Evolutionary conservation across 495 filamentous ascomycete species (phyloP).

Genomic region (Astrothelium subdiscretum): DNA sequence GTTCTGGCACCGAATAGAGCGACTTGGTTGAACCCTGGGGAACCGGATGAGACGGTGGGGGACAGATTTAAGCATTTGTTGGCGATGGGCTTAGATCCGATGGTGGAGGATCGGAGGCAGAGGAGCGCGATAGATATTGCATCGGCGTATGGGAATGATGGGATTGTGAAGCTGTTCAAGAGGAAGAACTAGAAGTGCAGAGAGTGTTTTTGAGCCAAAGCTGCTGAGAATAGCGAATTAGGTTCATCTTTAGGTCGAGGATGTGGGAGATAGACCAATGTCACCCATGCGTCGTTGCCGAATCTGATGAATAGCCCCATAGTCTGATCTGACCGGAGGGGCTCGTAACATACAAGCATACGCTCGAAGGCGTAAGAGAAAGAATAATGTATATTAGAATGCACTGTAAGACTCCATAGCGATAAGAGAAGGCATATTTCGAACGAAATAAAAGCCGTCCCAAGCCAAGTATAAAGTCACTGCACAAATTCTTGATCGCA

Average conservation of each 20-base stretch:
- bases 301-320: background rate
- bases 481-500: no score
- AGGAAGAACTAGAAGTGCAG: background rate
- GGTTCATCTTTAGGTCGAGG: background rate
- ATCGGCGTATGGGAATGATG: slow-evolving; percentile 1
- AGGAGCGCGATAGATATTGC: slow-evolving; percentile 18
- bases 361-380: background rate
- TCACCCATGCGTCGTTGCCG: background rate
- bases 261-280: background rate
- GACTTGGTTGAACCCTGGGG: slow-evolving; percentile 3
- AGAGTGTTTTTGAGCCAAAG: background rate
- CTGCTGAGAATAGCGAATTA: background rate
- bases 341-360: background rate
- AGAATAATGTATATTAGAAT: background rate
- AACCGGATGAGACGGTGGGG: background rate
- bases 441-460: background rate
- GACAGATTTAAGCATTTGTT: slow-evolving; percentile 18
- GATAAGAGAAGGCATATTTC: background rate
- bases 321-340: background rate
- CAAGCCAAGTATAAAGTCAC: no score
- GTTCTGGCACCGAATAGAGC: background rate
- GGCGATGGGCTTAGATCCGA: slow-evolving; percentile 22
- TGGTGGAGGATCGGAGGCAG: slow-evolving; percentile 22
- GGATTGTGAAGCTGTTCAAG: slow-evolving; percentile 1
- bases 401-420: background rate